These are phyloP conservation scores for Colletotrichum tropicicola DNA, from an alignment of 2,329 filamentous ascomycete genomes.

Conservation along the genomic window DNA sequence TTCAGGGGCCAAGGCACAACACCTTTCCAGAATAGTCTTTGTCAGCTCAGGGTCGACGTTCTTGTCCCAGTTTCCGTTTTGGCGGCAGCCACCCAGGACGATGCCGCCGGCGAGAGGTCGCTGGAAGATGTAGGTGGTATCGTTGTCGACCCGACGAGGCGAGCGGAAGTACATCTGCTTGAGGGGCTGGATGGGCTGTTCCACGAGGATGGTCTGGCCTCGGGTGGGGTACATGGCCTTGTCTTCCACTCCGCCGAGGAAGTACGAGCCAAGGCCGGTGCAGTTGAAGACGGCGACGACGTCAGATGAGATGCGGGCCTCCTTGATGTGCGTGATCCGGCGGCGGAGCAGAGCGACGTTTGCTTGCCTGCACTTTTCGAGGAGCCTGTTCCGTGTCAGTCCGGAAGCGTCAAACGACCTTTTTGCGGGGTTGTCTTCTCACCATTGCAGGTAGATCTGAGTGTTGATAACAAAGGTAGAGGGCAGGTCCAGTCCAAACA, in stretches of 20 bases:
- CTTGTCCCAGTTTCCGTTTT: slow-evolving; percentile 42
- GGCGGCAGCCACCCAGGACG: slow-evolving; percentile 43
- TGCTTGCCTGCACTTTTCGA: slow-evolving; percentile 79
- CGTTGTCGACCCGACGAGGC: slow-evolving; percentile 48
- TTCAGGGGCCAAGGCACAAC: slow-evolving; percentile 43
- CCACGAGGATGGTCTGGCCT: slow-evolving; percentile 67
- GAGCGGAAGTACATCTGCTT: slow-evolving; percentile 48
- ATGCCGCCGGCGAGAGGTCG: slow-evolving; percentile 45
- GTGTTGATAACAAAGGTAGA: slow-evolving; percentile 69
- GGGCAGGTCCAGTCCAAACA: slow-evolving; percentile 44
- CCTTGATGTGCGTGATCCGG: slow-evolving; percentile 73
- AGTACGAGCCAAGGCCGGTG: slow-evolving; percentile 79
- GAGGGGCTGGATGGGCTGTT: slow-evolving; percentile 47
- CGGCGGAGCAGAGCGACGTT: slow-evolving; percentile 75
- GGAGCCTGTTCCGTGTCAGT: slow-evolving; percentile 51
- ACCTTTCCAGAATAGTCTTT: slow-evolving; percentile 42
- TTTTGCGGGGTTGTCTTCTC: not conserved
- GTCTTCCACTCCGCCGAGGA: slow-evolving; percentile 85
- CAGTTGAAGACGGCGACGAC: slow-evolving; percentile 77
- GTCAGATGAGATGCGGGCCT: slow-evolving; percentile 69
- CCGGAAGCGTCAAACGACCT: not conserved
- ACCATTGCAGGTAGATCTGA: slow-evolving; percentile 84
- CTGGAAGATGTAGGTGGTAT: slow-evolving; percentile 54
- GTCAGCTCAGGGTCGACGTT: slow-evolving; percentile 40
- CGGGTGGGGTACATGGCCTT: slow-evolving; percentile 76